phyloP scores from a whole-genome alignment of 495 filamentous ascomycete genomes.

The Chlorociboria aeruginascens region DNA sequence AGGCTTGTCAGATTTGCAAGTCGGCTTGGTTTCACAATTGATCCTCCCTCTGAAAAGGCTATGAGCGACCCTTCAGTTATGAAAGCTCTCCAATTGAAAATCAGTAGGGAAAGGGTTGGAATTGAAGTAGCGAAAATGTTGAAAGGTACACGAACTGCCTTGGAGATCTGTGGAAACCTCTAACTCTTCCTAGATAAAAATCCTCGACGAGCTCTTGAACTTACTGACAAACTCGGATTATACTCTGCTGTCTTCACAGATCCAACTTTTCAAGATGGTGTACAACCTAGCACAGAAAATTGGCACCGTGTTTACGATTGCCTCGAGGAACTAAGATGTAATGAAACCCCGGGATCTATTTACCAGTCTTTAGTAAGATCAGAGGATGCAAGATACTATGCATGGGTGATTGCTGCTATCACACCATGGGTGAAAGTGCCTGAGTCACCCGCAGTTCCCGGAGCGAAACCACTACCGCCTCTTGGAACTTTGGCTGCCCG shows the following conservation, averaged over 20 bases:
- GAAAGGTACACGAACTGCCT: slow-evolving; percentile 37
- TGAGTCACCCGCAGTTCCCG: slow-evolving; percentile 26
- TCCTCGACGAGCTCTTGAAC: slow-evolving; percentile 52
- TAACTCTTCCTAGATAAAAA: slow-evolving; percentile 42
- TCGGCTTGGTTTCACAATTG: slow-evolving; percentile 67
- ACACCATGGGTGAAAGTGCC: slow-evolving; percentile 61
- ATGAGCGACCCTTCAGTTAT: slow-evolving; percentile 71
- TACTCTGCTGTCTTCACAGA: slow-evolving; percentile 75
- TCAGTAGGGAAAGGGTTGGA: slow-evolving; percentile 79
- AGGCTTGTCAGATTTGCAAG: slow-evolving; percentile 84
- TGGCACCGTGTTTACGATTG: slow-evolving; percentile 43
- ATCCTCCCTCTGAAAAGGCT: slow-evolving; percentile 40
- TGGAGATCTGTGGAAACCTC: neutral
- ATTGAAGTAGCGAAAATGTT: slow-evolving; percentile 87
- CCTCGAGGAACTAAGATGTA: slow-evolving; percentile 18
- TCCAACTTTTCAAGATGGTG: slow-evolving; percentile 30
- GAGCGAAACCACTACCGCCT: slow-evolving; percentile 35
- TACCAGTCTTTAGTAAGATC: slow-evolving; percentile 44
- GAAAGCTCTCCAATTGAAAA: slow-evolving; percentile 70
- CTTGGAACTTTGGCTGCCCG: slow-evolving; percentile 46
- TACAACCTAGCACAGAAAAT: slow-evolving; percentile 26
- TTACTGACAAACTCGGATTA: slow-evolving; percentile 62
- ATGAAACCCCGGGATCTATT: slow-evolving; percentile 34
- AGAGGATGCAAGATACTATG: slow-evolving; percentile 47
- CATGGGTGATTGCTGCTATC: slow-evolving; percentile 67